A percentile compares a stretch with the other conserved stretches of the same genome.
Evolutionary conservation across 2,329 filamentous ascomycete species (phyloP).

Genomic region (Phoma sp.): DNA sequence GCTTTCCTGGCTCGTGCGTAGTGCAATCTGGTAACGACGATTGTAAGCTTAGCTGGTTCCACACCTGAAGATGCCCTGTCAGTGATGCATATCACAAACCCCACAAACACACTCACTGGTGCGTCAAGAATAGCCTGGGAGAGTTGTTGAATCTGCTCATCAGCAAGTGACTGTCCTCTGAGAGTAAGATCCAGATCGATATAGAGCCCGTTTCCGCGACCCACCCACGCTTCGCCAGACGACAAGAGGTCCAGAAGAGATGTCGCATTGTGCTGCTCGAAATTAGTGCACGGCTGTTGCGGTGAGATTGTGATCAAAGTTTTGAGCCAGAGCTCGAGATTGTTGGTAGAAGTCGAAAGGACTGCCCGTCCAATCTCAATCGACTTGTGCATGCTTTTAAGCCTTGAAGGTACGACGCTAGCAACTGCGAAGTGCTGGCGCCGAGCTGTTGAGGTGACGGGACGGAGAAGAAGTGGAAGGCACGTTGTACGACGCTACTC

Average conservation of each 20-base stretch:
- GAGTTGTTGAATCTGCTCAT: constrained; percentile 28
- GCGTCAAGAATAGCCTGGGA: constrained; percentile 34
- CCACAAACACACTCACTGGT: constrained; percentile 28
- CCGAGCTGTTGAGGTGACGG: constrained; percentile 1
- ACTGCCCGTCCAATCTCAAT: constrained; percentile 46
- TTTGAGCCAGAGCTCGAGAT: constrained; percentile 46
- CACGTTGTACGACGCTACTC: constrained; percentile 18
- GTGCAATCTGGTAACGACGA: constrained; percentile 21
- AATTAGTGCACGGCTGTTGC: constrained; percentile 31
- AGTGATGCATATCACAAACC: background rate
- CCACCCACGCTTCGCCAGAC: constrained; percentile 42
- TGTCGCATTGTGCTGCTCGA: constrained; percentile 25
- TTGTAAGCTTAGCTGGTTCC: constrained; percentile 42
- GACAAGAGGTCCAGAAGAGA: constrained; percentile 28
- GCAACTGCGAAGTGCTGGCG: background rate
- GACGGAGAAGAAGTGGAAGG: background rate
- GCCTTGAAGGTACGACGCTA: constrained; percentile 7
- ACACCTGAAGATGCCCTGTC: constrained; percentile 32
- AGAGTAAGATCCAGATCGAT: constrained; percentile 36
- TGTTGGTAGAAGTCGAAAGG: constrained; percentile 27
- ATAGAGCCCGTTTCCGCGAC: constrained; percentile 40
- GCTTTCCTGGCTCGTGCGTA: constrained; percentile 1
- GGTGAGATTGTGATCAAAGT: constrained; percentile 46
- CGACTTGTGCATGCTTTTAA: constrained; percentile 31
- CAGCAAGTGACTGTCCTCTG: constrained; percentile 32